Evolutionary conservation across 345 rosid genomes (phyloP), one percentile per base, ranked within the genome.

Genomic region (Raphanus sativus): DNA sequence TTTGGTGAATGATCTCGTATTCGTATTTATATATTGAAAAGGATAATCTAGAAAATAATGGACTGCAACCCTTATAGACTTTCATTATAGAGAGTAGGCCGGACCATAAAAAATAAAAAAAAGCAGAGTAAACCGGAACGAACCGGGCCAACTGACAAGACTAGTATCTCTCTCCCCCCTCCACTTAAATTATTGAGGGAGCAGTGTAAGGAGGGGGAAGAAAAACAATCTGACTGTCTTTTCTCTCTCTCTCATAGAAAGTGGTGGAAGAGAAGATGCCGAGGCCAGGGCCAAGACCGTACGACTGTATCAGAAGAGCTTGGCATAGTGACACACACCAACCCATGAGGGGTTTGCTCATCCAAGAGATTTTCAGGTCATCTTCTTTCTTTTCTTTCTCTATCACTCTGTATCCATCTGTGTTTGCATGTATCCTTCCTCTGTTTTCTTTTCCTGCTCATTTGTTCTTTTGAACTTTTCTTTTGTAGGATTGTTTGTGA

Each of bases 251-350:
- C 76, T 54, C 30, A 67, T 50, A 58, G 30, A 64, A 52, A 55
- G 71, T 71, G 76, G 68, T 66, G 38, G 65, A 67, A 66, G 54
- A 50, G 55, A 28, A 88, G 93, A 94, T 92, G 97, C 95, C 95
- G 61, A 87, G 93, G 77, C 97, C 98, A 12, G 96, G 97, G 62
- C 98, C 97, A 38, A 89, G 97, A 80, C 97, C 98, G 17, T 94
- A 90, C 75, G 98, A 91, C 88, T 94, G 98, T 63, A 91, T 92
- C 29, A 85, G 90, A 80, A 84, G 97, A 82, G 96, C 96, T 79
- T 95, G 99, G 99, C 99, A 95, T 83, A 95, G 98, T 75, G 99
- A 92, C 16, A 86, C 89, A 63, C 97, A 90, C 88, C 91, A 87
- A 73, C 92, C 98, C 83, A 84, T 91, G 78, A 82, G 98, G 76